These are phyloP conservation scores for Chlorella sp. DNA, from an alignment of 139 green algal species.

Conservation along the genomic window DNA sequence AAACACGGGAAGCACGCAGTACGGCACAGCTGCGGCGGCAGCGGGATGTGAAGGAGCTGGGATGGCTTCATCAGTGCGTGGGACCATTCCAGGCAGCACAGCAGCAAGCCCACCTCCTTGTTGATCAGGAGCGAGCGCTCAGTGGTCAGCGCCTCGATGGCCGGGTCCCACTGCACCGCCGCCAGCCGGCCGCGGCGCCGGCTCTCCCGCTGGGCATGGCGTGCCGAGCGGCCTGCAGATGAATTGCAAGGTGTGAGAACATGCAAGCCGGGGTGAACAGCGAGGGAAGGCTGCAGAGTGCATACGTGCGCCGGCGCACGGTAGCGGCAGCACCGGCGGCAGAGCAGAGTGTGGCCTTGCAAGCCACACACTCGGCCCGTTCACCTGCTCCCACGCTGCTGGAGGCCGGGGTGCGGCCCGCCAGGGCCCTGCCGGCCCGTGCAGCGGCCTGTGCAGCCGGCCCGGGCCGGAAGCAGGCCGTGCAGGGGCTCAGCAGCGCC, in stretches of 20 bases:
- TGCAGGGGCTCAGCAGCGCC: too few relatives aligned
- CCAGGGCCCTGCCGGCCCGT: not conserved
- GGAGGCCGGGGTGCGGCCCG: not conserved
- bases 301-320: not conserved
- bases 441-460: too few relatives aligned
- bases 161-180: not conserved
- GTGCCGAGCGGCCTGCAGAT: too few relatives aligned
- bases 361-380: not conserved
- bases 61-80: too few relatives aligned
- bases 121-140: slow-evolving; percentile 70
- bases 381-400: not conserved
- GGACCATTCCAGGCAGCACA: too few relatives aligned
- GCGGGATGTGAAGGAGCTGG: too few relatives aligned
- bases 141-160: slow-evolving; percentile 10
- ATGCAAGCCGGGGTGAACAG: too few relatives aligned
- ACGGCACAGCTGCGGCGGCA: not conserved
- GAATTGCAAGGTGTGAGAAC: too few relatives aligned
- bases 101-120: slow-evolving; percentile 51
- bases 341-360: not conserved
- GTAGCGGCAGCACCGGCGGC: not conserved
- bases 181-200: not conserved
- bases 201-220: too few relatives aligned
- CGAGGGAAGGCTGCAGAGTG: too few relatives aligned
- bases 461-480: too few relatives aligned
- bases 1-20: not conserved